Evolutionary conservation across 2,329 filamentous ascomycete species (phyloP), one percentile per base, ranked within the genome.

Genomic region (Colletotrichum destructivum): DNA sequence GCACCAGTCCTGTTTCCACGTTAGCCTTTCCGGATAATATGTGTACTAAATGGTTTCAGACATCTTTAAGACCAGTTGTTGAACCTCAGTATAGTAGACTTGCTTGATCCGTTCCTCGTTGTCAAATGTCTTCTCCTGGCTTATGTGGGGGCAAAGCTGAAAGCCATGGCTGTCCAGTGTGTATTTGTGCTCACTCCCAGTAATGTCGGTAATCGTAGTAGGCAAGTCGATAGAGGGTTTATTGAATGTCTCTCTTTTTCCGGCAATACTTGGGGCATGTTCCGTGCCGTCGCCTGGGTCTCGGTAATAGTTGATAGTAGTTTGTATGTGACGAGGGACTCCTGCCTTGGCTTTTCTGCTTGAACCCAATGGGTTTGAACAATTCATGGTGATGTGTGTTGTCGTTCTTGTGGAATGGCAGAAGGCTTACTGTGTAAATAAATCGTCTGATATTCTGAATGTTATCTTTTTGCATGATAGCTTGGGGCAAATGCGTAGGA

Each of bases 11-110:
- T 90, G 54, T 47, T 38, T n/a, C 9, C 42, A 1, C 64, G 72
- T 75, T 49, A 18, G 6, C n/a, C n/a, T 18, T 31, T 21, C 11
- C 1, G 21, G n/a, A 15, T 31, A 21, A n/a, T 9, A 18, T 2
- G 40, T 12, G 15, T 13, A 59, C 15, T 4, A 42, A 42, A 9
- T 40, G 12, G 6, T 18, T 21, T 75, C 82, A 74, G 78, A 77
- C 91, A 79, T 86, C 4, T 90, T 87, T 68, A 91, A 91, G 0
- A 95, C 79, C 23, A 94, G 79, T 60, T 89, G 81, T 78, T 94
- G 90, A 3, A 93, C 89, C 78, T 95, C 93, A 0, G 91, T 88
- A 80, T 95, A 95, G 81, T 95, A 95, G 7, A 87, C 83, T 4
- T 83, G 77, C 77, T 90, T 87, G 79, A 95, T 91, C 42, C 86